These are phyloP conservation scores for Mollisiaceae sp. DNA, from an alignment of 2,329 filamentous ascomycete genomes.

Conservation along the genomic window DNA sequence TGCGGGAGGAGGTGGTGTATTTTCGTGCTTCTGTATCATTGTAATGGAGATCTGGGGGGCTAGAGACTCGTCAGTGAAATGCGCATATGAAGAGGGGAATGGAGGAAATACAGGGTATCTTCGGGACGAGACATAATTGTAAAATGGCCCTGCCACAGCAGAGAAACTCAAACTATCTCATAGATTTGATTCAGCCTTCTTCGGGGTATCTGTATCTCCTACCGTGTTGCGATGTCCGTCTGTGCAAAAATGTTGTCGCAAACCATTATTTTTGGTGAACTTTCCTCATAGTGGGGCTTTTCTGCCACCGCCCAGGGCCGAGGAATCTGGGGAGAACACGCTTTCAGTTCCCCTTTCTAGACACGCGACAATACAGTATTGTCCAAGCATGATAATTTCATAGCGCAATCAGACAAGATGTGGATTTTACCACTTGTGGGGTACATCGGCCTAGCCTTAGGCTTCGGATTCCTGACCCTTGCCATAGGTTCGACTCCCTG, in stretches of 20 bases:
- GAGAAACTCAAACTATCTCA: conserved; percentile 25
- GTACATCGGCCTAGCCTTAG: conserved; percentile 83
- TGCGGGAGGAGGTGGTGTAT: conserved; percentile 95
- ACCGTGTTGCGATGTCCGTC: too few relatives aligned
- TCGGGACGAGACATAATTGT: conserved; percentile 92
- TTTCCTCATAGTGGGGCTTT: conserved; percentile 18
- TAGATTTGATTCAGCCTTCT: conserved; percentile 9
- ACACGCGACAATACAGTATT: conserved; percentile 16
- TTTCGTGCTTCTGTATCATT: conserved; percentile 94
- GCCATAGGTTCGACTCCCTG: conserved; percentile 72
- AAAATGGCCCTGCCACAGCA: conserved; percentile 35
- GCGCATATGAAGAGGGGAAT: conserved; percentile 22
- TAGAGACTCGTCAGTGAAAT: conserved; percentile 46
- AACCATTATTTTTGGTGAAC: background rate
- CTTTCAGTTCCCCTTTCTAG: conserved; percentile 11
- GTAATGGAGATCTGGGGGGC: conserved; percentile 96
- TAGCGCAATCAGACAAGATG: conserved; percentile 52
- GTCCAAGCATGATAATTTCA: conserved; percentile 35
- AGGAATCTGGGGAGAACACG: conserved; percentile 6
- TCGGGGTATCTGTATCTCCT: background rate
- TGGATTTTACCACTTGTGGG: conserved; percentile 95
- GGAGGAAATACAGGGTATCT: conserved; percentile 76
- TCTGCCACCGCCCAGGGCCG: conserved; percentile 16
- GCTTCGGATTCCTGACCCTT: conserved; percentile 92
- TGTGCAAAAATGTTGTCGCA: background rate